These are phyloP conservation scores for Alternaria ethzedia DNA, from an alignment of 2,329 filamentous ascomycete genomes.

Conservation along the genomic window DNA sequence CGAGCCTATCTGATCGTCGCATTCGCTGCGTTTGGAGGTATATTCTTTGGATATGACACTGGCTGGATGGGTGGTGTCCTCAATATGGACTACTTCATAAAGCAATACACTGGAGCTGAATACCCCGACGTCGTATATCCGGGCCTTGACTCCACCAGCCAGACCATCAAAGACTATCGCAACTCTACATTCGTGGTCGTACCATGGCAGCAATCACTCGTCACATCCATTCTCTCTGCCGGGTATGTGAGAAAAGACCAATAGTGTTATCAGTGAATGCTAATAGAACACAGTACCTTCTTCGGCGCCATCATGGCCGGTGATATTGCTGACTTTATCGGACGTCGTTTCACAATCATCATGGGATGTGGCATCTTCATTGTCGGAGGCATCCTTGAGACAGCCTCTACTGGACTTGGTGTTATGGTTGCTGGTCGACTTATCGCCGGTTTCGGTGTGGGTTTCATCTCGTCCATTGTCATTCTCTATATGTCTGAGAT, in stretches of 20 bases:
- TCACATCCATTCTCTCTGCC: slow-evolving; percentile 77
- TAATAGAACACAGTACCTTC: slow-evolving; percentile 63
- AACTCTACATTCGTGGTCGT: slow-evolving; percentile 35
- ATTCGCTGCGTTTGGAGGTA: slow-evolving; percentile 58
- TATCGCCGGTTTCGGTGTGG: slow-evolving; percentile 76
- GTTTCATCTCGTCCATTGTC: slow-evolving; percentile 70
- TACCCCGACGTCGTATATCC: slow-evolving; percentile 50
- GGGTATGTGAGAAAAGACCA: slow-evolving; percentile 36
- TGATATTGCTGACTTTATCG: slow-evolving; percentile 68
- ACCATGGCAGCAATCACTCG: slow-evolving; percentile 59
- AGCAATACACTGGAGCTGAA: slow-evolving; percentile 42
- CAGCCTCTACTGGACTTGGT: slow-evolving; percentile 64
- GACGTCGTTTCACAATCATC: slow-evolving; percentile 70
- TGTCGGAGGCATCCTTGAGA: slow-evolving; percentile 63
- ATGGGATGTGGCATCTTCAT: slow-evolving; percentile 67
- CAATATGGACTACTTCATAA: slow-evolving; percentile 51
- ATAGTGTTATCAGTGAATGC: neutral
- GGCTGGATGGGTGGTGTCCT: slow-evolving; percentile 76
- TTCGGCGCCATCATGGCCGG: slow-evolving; percentile 69
- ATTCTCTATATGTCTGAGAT: slow-evolving; percentile 85
- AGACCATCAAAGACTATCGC: slow-evolving; percentile 68
- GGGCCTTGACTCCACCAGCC: slow-evolving; percentile 60
- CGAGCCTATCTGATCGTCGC: slow-evolving; percentile 57
- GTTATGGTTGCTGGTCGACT: slow-evolving; percentile 75
- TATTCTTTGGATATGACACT: slow-evolving; percentile 79